phyloP scores from a whole-genome alignment of 257 asterid genomes.

The Primulina huaijiensis region DNA sequence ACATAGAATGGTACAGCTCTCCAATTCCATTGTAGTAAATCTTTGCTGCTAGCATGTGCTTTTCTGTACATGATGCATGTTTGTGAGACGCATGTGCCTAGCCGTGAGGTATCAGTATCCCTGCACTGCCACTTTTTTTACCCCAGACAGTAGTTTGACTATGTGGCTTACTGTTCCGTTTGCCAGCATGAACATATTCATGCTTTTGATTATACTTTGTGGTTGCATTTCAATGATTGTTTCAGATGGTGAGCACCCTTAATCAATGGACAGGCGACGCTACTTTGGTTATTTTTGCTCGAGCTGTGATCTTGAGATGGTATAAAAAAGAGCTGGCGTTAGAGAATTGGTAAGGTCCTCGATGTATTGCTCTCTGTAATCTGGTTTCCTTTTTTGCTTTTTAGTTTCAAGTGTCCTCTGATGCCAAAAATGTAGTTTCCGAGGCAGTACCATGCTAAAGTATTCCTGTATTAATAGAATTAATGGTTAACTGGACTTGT shows the following conservation, averaged over 20 bases:
- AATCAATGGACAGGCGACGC: constrained; percentile 20
- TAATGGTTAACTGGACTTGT: background rate
- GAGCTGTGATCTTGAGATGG: constrained; percentile 30
- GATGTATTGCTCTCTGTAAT: constrained; percentile 35
- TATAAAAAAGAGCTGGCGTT: constrained; percentile 34
- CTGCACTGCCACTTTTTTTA: background rate
- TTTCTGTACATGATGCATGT: background rate
- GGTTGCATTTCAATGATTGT: constrained; percentile 13
- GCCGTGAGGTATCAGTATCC: background rate
- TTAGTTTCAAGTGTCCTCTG: background rate
- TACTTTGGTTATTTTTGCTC: constrained; percentile 28
- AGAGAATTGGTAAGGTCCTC: constrained; percentile 33
- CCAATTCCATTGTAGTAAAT: background rate
- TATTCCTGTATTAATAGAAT: no score
- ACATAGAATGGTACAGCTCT: background rate
- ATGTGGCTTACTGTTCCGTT: background rate
- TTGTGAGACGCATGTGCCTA: background rate
- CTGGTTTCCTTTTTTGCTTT: constrained; percentile 12
- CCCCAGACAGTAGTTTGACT: background rate
- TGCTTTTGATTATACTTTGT: constrained; percentile 5
- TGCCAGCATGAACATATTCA: background rate
- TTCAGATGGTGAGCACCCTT: constrained; percentile 51
- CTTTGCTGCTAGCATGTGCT: background rate
- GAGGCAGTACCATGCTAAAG: no score
- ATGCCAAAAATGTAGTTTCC: no score